These are phyloP conservation scores for Aspergillus haitiensis DNA, from an alignment of 495 filamentous ascomycete species.

Conservation along the genomic window DNA sequence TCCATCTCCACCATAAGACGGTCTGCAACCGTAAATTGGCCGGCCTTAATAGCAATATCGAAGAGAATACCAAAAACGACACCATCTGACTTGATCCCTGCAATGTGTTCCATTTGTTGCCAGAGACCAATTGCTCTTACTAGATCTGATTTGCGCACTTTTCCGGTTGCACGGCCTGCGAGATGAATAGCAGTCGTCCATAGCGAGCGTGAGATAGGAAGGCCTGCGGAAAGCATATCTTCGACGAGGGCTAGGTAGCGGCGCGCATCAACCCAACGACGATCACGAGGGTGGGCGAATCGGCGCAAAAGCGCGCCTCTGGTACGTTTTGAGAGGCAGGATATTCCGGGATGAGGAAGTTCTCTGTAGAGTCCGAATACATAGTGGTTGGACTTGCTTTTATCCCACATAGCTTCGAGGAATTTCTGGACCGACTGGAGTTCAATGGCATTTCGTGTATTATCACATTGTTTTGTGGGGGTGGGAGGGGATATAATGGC, in stretches of 20 bases:
- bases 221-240: conserved; percentile 68
- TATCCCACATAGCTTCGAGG: conserved; percentile 40
- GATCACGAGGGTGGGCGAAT: conserved; percentile 54
- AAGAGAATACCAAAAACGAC: conserved; percentile 92
- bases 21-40: conserved; percentile 78
- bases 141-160: conserved; percentile 61
- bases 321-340: conserved; percentile 56
- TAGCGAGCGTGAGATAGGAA: conserved; percentile 63
- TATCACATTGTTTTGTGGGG: conserved; percentile 34
- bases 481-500: conserved; percentile 46
- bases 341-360: conserved; percentile 65
- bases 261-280: conserved; percentile 51
- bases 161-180: conserved; percentile 66
- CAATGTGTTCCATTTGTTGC: conserved; percentile 81
- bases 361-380: conserved; percentile 61
- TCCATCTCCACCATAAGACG: conserved; percentile 81
- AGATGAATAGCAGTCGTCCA: conserved; percentile 86
- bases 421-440: conserved; percentile 43
- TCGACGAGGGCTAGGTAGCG: conserved; percentile 81
- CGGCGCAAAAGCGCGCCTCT: conserved; percentile 66
- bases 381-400: conserved; percentile 49
- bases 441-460: conserved; percentile 24
- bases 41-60: conserved; percentile 79
- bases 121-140: conserved; percentile 76
- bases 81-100: conserved; percentile 59